These are phyloP conservation scores for Aspergillus sclerotialis DNA, from an alignment of 2,329 filamentous ascomycete species.

Conservation along the genomic window DNA sequence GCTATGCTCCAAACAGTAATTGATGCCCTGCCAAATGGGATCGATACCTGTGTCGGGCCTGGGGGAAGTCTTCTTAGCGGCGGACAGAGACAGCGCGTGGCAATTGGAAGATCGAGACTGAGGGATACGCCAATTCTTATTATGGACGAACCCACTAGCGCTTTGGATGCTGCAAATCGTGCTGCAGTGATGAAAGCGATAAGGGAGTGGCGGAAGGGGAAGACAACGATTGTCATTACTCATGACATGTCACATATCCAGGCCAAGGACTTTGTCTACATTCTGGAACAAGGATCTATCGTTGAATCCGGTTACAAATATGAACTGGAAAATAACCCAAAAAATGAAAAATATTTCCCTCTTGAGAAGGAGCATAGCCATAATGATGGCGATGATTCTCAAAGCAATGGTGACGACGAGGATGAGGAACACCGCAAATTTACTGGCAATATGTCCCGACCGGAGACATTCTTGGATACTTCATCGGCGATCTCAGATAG, in stretches of 20 bases:
- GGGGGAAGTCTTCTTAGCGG: slow-evolving; percentile 71
- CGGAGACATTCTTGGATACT: not conserved
- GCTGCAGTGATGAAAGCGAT: slow-evolving; percentile 66
- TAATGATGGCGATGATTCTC: not conserved
- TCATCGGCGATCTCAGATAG: not conserved
- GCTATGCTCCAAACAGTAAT: slow-evolving; percentile 65
- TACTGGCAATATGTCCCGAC: not conserved
- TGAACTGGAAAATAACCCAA: slow-evolving; percentile 40
- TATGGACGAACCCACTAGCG: slow-evolving; percentile 82
- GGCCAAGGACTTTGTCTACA: slow-evolving; percentile 68
- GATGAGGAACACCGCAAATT: not conserved
- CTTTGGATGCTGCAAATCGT: slow-evolving; percentile 68
- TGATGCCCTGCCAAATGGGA: slow-evolving; percentile 57
- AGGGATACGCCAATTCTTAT: slow-evolving; percentile 74
- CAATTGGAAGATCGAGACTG: slow-evolving; percentile 69
- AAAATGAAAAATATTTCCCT: slow-evolving; percentile 17
- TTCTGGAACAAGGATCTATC: slow-evolving; percentile 64
- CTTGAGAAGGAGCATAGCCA: no score
- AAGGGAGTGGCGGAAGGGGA: slow-evolving; percentile 66
- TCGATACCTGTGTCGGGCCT: slow-evolving; percentile 64
- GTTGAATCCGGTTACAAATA: slow-evolving; percentile 61
- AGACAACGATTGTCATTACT: slow-evolving; percentile 89
- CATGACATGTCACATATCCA: slow-evolving; percentile 76
- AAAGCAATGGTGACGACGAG: not conserved
- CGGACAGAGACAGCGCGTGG: slow-evolving; percentile 75